Base-by-base conservation (phyloP, 768 basidiomycete genomes). In the Auriscalpium microsporum region DNA sequence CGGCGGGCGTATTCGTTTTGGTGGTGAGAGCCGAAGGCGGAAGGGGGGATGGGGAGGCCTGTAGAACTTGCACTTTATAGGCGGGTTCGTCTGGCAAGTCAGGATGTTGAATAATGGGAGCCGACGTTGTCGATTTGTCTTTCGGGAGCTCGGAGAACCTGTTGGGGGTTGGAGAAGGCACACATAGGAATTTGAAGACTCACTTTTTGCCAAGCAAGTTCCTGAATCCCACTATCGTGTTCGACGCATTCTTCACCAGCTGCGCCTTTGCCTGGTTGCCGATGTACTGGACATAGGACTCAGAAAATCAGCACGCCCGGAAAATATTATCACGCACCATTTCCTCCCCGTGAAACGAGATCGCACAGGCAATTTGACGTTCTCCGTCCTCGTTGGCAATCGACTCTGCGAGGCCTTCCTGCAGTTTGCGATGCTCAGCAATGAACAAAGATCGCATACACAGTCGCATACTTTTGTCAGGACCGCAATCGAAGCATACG, bases 311-410 rank as follows among this genome's bases (percentile, higher is more conserved):
- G 16, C 16, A 11, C 54, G 28, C 56, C 50, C 19, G 36, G 28
- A 53, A 8, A 54, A 56, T 13, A 58, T 28, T 21, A 21, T 35
- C 23, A 77, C 87, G 63, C 65, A 92, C 94, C 68, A 87, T 83
- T 69, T 97, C 89, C 69, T 95, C 90, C 28, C 92, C 93, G 42
- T 83, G 82, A 69, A 95, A 98, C 0, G 94, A 82, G 53, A 98
- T 76, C 28, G 93, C 93, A 67, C 90, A 92, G 0, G 93, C 93
- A 64, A 99, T 98, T 73, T 99, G 95, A 35, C 96, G 86, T 67
- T 97, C 95, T 34, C 96, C 95, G 68, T 98, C 95, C 68, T 98
- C 94, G 68, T 97, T 98, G 6, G 94, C 96, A 58, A 98, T 97
- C 68, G 91, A 95, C 66, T 94, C 90, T 45, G 94, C 86, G 34